Evolutionary conservation across 257 asterid species (phyloP), one percentile per base, ranked within the genome.

Genomic region (Ehretia macrophylla): DNA sequence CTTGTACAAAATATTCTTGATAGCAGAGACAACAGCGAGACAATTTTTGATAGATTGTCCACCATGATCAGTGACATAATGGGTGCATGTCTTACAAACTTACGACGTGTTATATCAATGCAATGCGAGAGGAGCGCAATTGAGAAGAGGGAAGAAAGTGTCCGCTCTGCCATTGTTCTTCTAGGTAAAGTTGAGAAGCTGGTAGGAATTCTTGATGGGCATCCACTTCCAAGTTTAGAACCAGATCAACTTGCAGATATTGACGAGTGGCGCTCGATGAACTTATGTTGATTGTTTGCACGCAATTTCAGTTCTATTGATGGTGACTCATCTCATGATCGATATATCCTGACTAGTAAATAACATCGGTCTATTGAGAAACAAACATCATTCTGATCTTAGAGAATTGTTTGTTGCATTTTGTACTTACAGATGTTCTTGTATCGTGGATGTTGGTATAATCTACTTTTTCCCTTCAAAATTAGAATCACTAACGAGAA

Each of bases 21-120:
- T n/a, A n/a, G n/a, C 22, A 65, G 69, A 60, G 56, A n/a, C n/a
- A n/a, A n/a, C n/a, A n/a, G 51, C 5, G 56, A 51, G 5, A 64
- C 72, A 11, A 60, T 42, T 42, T 72, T 85, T 1, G 78, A 73
- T 19, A 78, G 55, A 32, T 67, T 88, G 71, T 67, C 78, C 16
- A 52, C 69, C 23, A 76, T 81, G 85, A 79, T 81, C 14, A 17
- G 70, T 4, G 93, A 80, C 11, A 72, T 88, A 68, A 62, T 76
- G 9, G 93, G 93, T 44, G 93, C 96, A 65, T 80, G 90, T 64
- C 81, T 85, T 22, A 73, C 93, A 57, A 88, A 88, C 78, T 51
- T 85, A 58, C 84, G 68, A 5, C 82, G 69, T 20, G 84, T 77
- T 35, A 85, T 87, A 69, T 65, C 81, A 17, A 64, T 56, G 56